Base-by-base conservation (phyloP, 2,329 filamentous ascomycete species). In the Hypoxylon sp. region DNA sequence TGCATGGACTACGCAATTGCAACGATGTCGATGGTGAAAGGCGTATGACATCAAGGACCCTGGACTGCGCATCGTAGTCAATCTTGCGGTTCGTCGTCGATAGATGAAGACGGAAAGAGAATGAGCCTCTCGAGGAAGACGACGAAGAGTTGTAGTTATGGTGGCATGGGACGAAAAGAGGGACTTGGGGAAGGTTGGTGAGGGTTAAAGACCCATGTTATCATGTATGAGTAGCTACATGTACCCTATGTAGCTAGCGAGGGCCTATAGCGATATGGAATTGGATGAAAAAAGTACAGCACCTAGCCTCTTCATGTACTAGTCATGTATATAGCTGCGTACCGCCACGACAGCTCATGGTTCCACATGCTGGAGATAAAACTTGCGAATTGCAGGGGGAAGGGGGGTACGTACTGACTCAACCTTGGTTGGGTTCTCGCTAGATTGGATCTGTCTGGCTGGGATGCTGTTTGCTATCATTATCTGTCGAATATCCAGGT, bases 1-100 rank as follows among this genome's bases (percentile, higher is more conserved):
- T 75, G 74, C 76, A 79, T 79, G 70, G 73, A 75, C 71, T 69
- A 69, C 71, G 68, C 67, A 66, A 69, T 72, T 68, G 62, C 66
- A 67, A 66, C 66, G 68, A 62, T 62, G 54, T 62, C 54, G 58
- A 46, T 52, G 55, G 47, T 65, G 63, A 68, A 51, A 63, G 55
- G 17, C 39, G 63, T 68, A 50, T 72, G 65, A 68, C 63, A 70
- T 68, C 44, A 66, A 67, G 47, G 66, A 66, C 65, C 53, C 52
- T 62, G 50, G 59, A 68, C 39, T 65, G 65, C 62, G 68, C 70
- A 73, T 75, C 50, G 69, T 75, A 73, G 47, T 66, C 50, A 58
- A 63, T 32, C 47, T 29, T 39, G 61, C 54, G 68, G 53, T 57
- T 67, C 8, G 65, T 62, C n/a, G 47, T 57, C 32, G 47, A 46